These are phyloP conservation scores for Trypanosoma scelopori DNA, from an alignment of 208 protist species.

Conservation along the genomic window DNA sequence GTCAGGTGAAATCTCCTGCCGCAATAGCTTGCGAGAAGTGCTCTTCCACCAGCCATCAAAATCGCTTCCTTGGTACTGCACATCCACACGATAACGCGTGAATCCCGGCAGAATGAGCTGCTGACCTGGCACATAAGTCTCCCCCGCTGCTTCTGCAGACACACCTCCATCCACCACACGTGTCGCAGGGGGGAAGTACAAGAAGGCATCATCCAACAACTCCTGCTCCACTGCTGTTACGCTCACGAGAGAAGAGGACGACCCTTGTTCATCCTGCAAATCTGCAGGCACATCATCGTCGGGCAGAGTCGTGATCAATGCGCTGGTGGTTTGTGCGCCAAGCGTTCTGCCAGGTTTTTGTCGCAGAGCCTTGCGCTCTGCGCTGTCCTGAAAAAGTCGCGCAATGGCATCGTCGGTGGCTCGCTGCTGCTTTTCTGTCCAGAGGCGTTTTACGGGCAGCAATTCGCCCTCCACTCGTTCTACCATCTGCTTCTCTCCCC, in stretches of 20 bases:
- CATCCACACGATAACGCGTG: constrained; percentile 86
- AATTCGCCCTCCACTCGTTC: constrained; percentile 19
- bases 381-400: constrained; percentile 31
- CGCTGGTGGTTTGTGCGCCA: constrained; percentile 21
- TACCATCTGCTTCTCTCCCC: not conserved
- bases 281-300: constrained; percentile 26
- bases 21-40: constrained; percentile 31
- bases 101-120: constrained; percentile 75
- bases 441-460: not conserved
- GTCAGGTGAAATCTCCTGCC: constrained; percentile 19
- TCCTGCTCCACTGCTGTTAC: constrained; percentile 68
- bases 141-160: constrained; percentile 8
- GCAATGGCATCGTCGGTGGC: constrained; percentile 23
- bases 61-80: constrained; percentile 86
- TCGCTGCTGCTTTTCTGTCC: constrained; percentile 4
- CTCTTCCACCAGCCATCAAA: constrained; percentile 90
- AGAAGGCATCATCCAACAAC: constrained; percentile 76
- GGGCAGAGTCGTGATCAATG: constrained; percentile 13
- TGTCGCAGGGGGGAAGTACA: constrained; percentile 54
- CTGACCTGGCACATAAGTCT: constrained; percentile 78
- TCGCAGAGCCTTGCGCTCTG: constrained; percentile 11
- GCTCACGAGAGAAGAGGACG: constrained; percentile 1
- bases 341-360: constrained; percentile 20
- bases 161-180: not conserved
- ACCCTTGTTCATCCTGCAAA: constrained; percentile 3